Base-by-base conservation (phyloP, 139 green algal species). In the Monoraphidium neglectum region DNA sequence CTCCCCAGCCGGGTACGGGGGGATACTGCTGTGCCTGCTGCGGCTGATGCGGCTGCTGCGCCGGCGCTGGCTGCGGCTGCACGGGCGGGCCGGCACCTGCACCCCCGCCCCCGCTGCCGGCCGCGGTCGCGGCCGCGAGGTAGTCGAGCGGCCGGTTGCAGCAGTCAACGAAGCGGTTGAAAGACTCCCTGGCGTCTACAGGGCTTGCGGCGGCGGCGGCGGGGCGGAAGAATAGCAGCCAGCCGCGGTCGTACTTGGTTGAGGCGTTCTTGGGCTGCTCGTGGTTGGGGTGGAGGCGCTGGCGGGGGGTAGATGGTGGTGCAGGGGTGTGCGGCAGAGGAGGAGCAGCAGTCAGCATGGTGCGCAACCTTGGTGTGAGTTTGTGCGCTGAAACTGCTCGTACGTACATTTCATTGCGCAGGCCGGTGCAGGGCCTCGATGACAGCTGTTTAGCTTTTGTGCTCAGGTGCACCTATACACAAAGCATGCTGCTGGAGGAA, bases 201-300 rank as follows among this genome's bases (percentile, higher is more conserved):
- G 63, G 32, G 23, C 32, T 33, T 6, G 6, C 40, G 49, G 59
- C n/a, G 23, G 21, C 43, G 28, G 28, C 46, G 26, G 26, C 59
- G 12, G 32, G n/a, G 61, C 15, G 61, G 63, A 79, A 72, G 49
- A 73, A 79, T 6, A 79, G 49, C 49, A 73, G 51, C 73, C 73
- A 79, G 62, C 73, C 73, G 28, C 32, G 36, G 49, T 79, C 63
- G 38, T 73, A 79, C 62, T 79, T 73, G 62, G 35, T 73, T 47
- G 37, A 73, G 1, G 51, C 63, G 37, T 73, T 73, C 26, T 28
- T 28, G 8, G 73, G 73, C 64, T 79, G 73, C 51, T 73, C 73
- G 32, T 79, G 73, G 46, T 79, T 79, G 73, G 73, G 38, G 54
- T 79, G 73, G 24, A 79, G 63, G 47, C 73, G 73, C 73, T 79